These are phyloP conservation scores for Myxozyma geophila DNA, from an alignment of 805 yeast genomes.

Conservation along the genomic window DNA sequence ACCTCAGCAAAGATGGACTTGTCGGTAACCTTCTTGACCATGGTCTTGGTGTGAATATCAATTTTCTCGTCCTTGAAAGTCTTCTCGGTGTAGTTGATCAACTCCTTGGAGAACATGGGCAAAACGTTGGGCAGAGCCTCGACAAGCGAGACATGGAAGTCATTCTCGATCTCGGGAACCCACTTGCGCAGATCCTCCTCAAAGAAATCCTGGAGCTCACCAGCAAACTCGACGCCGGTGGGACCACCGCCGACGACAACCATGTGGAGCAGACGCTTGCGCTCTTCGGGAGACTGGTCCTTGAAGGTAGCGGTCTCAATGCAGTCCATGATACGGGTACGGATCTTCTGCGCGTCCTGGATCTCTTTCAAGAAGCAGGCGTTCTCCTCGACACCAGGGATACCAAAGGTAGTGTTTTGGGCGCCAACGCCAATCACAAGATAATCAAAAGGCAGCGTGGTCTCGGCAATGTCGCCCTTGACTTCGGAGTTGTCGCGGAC, in stretches of 20 bases:
- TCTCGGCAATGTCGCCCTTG: conserved; percentile 48
- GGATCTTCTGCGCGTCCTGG: conserved; percentile 81
- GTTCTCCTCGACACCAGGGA: conserved; percentile 86
- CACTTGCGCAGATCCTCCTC: conserved; percentile 87
- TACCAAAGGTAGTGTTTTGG: conserved; percentile 90
- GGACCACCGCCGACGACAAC: conserved; percentile 99
- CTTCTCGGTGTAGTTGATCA: conserved; percentile 71
- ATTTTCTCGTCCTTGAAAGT: conserved; percentile 72
- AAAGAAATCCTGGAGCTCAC: conserved; percentile 91
- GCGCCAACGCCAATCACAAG: conserved; percentile 94
- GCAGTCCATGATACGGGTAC: conserved; percentile 80
- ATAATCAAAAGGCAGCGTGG: conserved; percentile 71
- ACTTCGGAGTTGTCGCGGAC: conserved; percentile 47
- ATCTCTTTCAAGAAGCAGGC: conserved; percentile 90
- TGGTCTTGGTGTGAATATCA: conserved; percentile 77
- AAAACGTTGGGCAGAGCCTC: conserved; percentile 92
- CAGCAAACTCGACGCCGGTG: conserved; percentile 97
- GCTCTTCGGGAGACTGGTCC: conserved; percentile 74
- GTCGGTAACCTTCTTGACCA: conserved; percentile 83
- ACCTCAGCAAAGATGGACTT: conserved; percentile 70
- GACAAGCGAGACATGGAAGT: conserved; percentile 79
- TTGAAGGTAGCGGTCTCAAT: conserved; percentile 86
- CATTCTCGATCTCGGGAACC: conserved; percentile 84
- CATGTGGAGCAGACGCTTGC: conserved; percentile 81
- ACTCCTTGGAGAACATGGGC: conserved; percentile 52